These are phyloP conservation scores for Vigna reflexopilosa DNA, from an alignment of 306 rosid genomes.

Conservation along the genomic window DNA sequence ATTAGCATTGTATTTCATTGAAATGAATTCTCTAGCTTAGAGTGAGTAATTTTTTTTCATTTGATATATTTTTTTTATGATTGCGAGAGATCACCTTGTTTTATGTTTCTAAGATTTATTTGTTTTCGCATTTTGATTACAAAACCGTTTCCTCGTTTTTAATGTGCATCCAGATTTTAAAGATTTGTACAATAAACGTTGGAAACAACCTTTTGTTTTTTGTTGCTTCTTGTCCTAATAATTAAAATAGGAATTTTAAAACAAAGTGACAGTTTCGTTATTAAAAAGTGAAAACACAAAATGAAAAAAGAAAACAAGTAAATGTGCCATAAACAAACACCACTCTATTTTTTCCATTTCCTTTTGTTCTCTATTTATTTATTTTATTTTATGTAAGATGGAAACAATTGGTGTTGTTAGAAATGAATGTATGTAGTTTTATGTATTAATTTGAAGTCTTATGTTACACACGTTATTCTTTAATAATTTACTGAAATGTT, in stretches of 20 bases:
- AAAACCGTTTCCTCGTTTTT: no score
- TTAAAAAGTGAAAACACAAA: not conserved
- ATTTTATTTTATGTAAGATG: not conserved
- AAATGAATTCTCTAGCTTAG: not conserved
- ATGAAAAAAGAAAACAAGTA: not conserved
- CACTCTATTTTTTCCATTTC: not conserved
- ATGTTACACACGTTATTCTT: not conserved
- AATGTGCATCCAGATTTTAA: no score
- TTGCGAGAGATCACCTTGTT: not conserved
- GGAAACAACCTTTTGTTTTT: no score
- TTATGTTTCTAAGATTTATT: not conserved
- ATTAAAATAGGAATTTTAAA: not conserved
- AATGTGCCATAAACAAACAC: not conserved
- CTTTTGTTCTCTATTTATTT: not conserved
- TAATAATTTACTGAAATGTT: slow-evolving; percentile 8
- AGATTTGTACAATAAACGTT: no score
- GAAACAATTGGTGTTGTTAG: not conserved
- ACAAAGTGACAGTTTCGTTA: not conserved
- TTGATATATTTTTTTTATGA: not conserved
- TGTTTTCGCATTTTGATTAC: not conserved
- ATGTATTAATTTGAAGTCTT: slow-evolving; percentile 25
- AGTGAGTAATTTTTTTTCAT: not conserved
- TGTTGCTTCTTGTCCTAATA: not conserved
- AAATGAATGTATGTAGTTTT: not conserved
- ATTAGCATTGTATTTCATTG: not conserved